Evolutionary conservation across 768 basidiomycete species (phyloP), one percentile per base, ranked within the genome.

Genomic region (Mycena rebaudengoi): DNA sequence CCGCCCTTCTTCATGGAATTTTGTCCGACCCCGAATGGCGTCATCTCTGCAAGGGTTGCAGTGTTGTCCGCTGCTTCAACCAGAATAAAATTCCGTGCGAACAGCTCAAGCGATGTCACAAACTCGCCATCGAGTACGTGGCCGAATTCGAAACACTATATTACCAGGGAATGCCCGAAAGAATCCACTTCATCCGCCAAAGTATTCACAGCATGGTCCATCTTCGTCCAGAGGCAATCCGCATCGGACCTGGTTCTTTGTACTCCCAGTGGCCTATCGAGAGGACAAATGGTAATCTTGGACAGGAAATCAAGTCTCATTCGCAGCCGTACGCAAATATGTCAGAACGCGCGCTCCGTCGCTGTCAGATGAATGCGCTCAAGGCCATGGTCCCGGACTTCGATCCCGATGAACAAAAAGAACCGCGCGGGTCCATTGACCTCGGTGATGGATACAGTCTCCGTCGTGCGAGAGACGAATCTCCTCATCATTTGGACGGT

Each of bases 121-220:
- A 45, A 7, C 44, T 62, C 0, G 55, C 75, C 3, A 16, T 62
- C 16, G 59, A 67, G 29, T 77, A 66, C 30, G 35, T 37, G 2
- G 49, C 33, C 2, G 74, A 76, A n/a, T 78, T 69, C 45, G 76
- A 78, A 57, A 25, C n/a, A 0, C 52, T 77, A 0, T 78, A 78
- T 50, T 72, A 66, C 23, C 68, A 71, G 16, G 18, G 52, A 6
- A 29, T 33, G 30, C 40, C 51, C 2, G 62, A 69, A 1, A 70
- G 71, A 0, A 45, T 79, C 2, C 78, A 78, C 48, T 75, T 78
- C 48, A 35, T 69, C 5, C 70, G 65, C 0, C 75, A 59, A 13
- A 62, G 70, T 40, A 48, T 78, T n/a, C 75, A 77, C 49, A 49
- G 48, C 0, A 50, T 71, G 13, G 5, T 49, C 1, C 76, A 77